Base-by-base conservation (phyloP, 331 rosid genomes). In the Arachis monticola region DNA sequence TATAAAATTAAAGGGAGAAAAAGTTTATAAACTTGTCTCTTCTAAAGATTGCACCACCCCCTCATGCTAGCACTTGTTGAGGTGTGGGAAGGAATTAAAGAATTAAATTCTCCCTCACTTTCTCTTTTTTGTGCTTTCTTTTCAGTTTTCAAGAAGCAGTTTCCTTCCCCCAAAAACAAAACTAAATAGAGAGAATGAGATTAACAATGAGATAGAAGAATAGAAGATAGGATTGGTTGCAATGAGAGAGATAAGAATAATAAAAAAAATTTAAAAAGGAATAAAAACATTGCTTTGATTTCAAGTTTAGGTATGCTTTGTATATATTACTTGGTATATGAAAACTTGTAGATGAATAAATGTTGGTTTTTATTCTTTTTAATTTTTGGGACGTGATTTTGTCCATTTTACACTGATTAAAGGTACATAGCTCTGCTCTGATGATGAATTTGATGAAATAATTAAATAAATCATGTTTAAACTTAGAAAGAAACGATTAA, bases 291-390 rank as follows among this genome's bases (percentile, higher is more conserved):
- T 81, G 87, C 96, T 90, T 90, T 79, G 90, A 84, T 88, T 83
- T 80, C 81, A 90, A 86, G 96, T 84, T 79, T 87, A 68, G 80
- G 71, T 65, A 40, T 69, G 53, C 66, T 70, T 51, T 72, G 70
- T 75, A 71, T 79, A 69, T 5, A 38, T 38, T 38, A 38, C 41
- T 38, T 50, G 59, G 64, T 45, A 70, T 67, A 74, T 70, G 83
- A 60, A 87, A 85, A 83, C 89, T 86, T 88, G 88, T 77, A 66
- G 76, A 70, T 73, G 89, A 84, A 84, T 80, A 84, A 83, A 80
- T 75, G 84, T 69, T 64, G 78, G 51, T 68, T 83, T 82, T 53
- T 76, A 35, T 80, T 53, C 84, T 52, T 55, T 84, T 53, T 69
- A 52, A 30, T 68, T 74, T 74, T 35, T 22, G 56, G 65, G 12